phyloP scores from a whole-genome alignment of 1,284 basidiomycete genomes.

The Acaromyces ingoldii region DNA sequence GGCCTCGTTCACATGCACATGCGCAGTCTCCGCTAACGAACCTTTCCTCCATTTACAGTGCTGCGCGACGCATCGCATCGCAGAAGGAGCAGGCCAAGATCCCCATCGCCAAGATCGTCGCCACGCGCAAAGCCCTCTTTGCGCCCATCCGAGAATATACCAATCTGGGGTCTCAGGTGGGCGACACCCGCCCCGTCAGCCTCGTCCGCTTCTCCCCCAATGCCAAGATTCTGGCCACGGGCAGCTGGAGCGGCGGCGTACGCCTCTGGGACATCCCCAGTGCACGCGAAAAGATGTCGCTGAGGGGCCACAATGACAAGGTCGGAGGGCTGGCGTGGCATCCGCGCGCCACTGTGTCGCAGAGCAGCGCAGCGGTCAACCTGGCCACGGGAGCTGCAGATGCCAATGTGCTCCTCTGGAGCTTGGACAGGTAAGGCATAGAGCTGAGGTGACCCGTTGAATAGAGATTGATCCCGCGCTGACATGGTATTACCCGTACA shows the following conservation, averaged over 20 bases:
- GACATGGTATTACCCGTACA: conserved; percentile 42
- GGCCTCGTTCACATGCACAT: conserved; percentile 23
- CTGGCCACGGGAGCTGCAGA: conserved; percentile 89
- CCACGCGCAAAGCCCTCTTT: conserved; percentile 82
- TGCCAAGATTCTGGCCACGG: conserved; percentile 78
- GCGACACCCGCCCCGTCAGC: conserved; percentile 88
- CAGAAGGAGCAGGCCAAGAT: conserved; percentile 81
- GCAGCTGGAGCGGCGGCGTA: conserved; percentile 89
- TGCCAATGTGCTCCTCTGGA: conserved; percentile 80
- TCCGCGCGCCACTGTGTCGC: conserved; percentile 80
- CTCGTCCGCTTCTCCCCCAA: conserved; percentile 93
- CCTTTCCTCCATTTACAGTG: conserved; percentile 59
- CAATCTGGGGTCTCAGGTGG: conserved; percentile 93
- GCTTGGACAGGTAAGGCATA: conserved; percentile 71
- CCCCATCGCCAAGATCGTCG: conserved; percentile 83
- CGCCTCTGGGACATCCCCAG: conserved; percentile 93
- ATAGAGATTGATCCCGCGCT: background rate
- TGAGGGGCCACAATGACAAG: conserved; percentile 67
- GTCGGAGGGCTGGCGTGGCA: conserved; percentile 97
- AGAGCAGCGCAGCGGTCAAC: conserved; percentile 67
- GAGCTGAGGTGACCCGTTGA: conserved; percentile 3
- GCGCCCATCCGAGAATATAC: conserved; percentile 79
- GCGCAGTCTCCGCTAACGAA: conserved; percentile 55
- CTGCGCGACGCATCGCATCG: conserved; percentile 80
- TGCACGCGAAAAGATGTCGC: conserved; percentile 21